Evolutionary conservation across 345 rosid genomes (phyloP), one percentile per base, ranked within the genome.

Genomic region (Sonneratia alba): DNA sequence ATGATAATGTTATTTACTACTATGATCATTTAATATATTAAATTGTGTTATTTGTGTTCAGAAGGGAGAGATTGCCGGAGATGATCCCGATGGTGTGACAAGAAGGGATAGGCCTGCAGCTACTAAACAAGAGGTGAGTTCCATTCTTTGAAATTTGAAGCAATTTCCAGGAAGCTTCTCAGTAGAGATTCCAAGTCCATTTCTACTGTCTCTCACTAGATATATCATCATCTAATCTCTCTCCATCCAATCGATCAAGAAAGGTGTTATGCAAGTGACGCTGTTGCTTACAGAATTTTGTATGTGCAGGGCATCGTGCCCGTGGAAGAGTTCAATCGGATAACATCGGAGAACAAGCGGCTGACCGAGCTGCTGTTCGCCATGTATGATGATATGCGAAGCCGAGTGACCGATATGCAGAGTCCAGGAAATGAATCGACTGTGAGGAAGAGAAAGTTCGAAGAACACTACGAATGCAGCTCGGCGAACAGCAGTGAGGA

Each of bases 401-500:
- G 69, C 62, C 78, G 82, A 36, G 68, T 83, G 56, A 76, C 66
- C 71, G 86, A 79, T 75, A 64, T 85, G 84, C 68, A 70, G 69
- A 82, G 48, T 48, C 3, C 43, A 0, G 55, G 0, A 40, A 68
- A 27, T 36, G 37, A 14, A 3, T 15, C 69, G 1, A 68, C 22
- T 42, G 78, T 83, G 14, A 76, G 70, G 38, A 87, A 85, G 83
- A 79, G 87, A 67, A 87, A 84, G 73, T 66, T 73, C 22, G 87
- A 89, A 49, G 71, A 27, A 27, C 32, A 68, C 37, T 85, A 77
- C 15, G 84, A 83, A 38, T 49, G 71, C 49, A 65, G 74, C 32
- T 77, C 74, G 32, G 69, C 77, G 1, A 89, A 85, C 36, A 86
- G 83, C 42, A 91, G 83, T 65, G 90, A 88, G 59, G 89, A 86